These are phyloP conservation scores for Fistulinella staudtii DNA, from an alignment of 1,284 basidiomycete species.

Conservation along the genomic window DNA sequence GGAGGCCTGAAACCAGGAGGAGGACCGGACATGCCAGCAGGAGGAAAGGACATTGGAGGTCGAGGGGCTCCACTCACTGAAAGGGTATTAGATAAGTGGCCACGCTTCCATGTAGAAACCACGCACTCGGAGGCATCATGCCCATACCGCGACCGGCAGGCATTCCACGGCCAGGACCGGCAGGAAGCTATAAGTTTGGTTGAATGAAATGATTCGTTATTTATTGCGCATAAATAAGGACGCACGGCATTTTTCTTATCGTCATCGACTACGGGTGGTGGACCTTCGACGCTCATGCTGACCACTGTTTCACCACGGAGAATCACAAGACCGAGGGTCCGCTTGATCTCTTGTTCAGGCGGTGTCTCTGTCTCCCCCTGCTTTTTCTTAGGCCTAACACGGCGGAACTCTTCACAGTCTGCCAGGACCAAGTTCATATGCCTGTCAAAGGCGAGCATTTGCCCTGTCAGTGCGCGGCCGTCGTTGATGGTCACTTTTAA, in stretches of 20 bases:
- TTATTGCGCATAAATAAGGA: conserved; percentile 14
- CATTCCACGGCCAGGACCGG: conserved; percentile 91
- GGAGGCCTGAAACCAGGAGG: conserved; percentile 83
- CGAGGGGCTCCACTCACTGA: conserved; percentile 67
- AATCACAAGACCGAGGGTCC: conserved; percentile 93
- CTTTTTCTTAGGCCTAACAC: conserved; percentile 85
- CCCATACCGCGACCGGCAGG: conserved; percentile 98
- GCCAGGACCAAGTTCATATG: conserved; percentile 99
- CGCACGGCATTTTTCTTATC: conserved; percentile 77
- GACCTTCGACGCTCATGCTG: conserved; percentile 92
- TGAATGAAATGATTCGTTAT: conserved; percentile 13
- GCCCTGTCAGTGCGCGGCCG: conserved; percentile 91
- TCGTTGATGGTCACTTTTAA: conserved; percentile 98
- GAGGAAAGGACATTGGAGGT: conserved; percentile 81
- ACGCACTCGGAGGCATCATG: conserved; percentile 86
- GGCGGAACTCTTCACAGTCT: conserved; percentile 94
- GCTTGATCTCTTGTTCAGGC: conserved; percentile 92
- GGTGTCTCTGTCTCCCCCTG: conserved; percentile 68
- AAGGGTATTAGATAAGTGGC: conserved; percentile 15
- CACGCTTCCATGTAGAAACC: conserved; percentile 14
- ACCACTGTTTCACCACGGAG: conserved; percentile 96
- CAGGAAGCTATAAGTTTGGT: conserved; percentile 57
- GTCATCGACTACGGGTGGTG: conserved; percentile 88
- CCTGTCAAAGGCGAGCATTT: conserved; percentile 99
- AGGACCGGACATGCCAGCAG: conserved; percentile 80